Evolutionary conservation across 2,329 filamentous ascomycete genomes (phyloP), one percentile per base, ranked within the genome.

Genomic region (Lasiodiplodia hormozganensis): DNA sequence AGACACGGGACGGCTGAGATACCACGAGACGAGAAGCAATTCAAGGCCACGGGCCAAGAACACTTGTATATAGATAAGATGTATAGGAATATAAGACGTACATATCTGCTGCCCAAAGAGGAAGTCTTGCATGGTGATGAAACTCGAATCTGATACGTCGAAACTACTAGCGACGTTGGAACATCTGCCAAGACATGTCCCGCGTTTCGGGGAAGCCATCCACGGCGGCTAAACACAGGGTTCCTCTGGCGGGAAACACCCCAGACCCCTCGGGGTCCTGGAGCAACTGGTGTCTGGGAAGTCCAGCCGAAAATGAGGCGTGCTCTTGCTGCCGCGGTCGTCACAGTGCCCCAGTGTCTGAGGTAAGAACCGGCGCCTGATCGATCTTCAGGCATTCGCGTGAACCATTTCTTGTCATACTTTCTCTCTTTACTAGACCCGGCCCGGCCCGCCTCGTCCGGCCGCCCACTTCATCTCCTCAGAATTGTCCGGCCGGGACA

Each of bases 41-140:
- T 34, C 36, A 21, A 38, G 40, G 28, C 43, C n/a, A 21, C 43
- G 21, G 21, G 60, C 60, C 60, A 64, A 64, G 47, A 64, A 64
- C 31, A 64, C 60, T 64, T 64, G 47, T 52, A 52, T 25, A 64
- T 64, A 64, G 12, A 38, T 21, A 40, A 64, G 60, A 64, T 47
- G 31, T 52, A 25, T 64, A 64, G 28, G 57, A 51, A 11, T 6
- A 38, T 38, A 64, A 21, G 31, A 31, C n/a, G 23, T 31, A 34
- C n/a, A 52, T 31, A 16, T 52, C 2, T 64, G 14, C 10, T 52
- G 43, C 43, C 43, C 31, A 21, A 52, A 38, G n/a, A 16, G 31
- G 60, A 64, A 64, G 47, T 52, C 60, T 52, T 51, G 43, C 31
- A 38, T 23, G 31, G 12, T 52, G 60, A 64, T 64, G 60, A 64